phyloP scores from a whole-genome alignment of 176 grass and related monocot species.

The Aegilops longissima region DNA sequence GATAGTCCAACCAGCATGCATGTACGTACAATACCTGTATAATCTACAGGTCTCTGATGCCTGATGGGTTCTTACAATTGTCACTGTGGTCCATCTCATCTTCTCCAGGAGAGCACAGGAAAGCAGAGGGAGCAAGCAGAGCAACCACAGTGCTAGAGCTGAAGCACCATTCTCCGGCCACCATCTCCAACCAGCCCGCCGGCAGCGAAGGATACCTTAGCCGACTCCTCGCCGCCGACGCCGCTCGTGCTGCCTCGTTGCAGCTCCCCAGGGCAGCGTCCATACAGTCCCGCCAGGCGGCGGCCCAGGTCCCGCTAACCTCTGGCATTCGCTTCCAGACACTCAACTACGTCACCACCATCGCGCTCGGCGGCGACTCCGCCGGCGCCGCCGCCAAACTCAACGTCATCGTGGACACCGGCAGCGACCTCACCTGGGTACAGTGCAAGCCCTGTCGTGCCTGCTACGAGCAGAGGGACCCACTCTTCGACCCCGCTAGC shows the following conservation, averaged over 20 bases:
- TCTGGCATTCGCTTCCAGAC: constrained; percentile 81
- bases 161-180: constrained; percentile 38
- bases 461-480: constrained; percentile 80
- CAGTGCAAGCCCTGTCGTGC: constrained; percentile 81
- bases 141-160: constrained; percentile 53
- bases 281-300: constrained; percentile 6
- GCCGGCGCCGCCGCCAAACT: constrained; percentile 29
- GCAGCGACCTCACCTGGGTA: constrained; percentile 96
- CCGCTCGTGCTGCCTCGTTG: constrained; percentile 51
- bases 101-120: constrained; percentile 34
- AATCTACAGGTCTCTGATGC: neutral
- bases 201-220: constrained; percentile 34
- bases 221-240: constrained; percentile 58
- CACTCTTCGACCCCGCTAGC: constrained; percentile 69
- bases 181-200: constrained; percentile 11
- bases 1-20: neutral
- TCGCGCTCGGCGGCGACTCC: constrained; percentile 46
- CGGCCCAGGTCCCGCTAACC: constrained; percentile 56
- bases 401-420: constrained; percentile 91
- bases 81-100: neutral
- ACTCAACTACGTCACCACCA: constrained; percentile 83
- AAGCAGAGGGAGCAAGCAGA: neutral
- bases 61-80: neutral
- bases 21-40: neutral
- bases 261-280: constrained; percentile 30